Percentiles rank a stretch among this genome's conserved stretches.
Evolutionary conservation across 495 filamentous ascomycete species (phyloP).

Genomic region (Hyphodiscus hymeniophilus): DNA sequence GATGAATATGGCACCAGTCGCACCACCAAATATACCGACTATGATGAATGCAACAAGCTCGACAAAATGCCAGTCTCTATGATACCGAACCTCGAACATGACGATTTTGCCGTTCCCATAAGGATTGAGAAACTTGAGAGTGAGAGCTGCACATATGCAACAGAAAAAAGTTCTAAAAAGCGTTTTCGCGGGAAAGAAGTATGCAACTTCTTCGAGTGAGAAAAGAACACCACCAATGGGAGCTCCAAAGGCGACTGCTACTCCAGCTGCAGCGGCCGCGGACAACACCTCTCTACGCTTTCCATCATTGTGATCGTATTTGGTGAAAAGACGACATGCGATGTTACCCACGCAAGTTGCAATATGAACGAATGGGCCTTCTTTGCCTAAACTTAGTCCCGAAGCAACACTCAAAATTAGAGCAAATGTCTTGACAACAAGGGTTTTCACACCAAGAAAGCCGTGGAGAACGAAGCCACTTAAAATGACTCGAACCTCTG

Average conservation of each 20-base stretch:
- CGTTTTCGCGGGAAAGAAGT: slow-evolving; percentile 98
- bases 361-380: slow-evolving; percentile 96
- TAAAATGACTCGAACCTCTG: slow-evolving; percentile 94
- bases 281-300: slow-evolving; percentile 80
- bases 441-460: slow-evolving; percentile 83
- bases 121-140: slow-evolving; percentile 89
- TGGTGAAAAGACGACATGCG: slow-evolving; percentile 81
- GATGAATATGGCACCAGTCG: slow-evolving; percentile 85
- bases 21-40: slow-evolving; percentile 77
- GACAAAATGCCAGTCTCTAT: slow-evolving; percentile 91
- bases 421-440: slow-evolving; percentile 77
- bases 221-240: slow-evolving; percentile 92
- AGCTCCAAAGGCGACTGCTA: slow-evolving; percentile 91
- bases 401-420: slow-evolving; percentile 86
- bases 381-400: slow-evolving; percentile 88
- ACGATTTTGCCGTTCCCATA: slow-evolving; percentile 97
- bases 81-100: slow-evolving; percentile 86
- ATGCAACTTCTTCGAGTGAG: slow-evolving; percentile 88
- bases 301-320: slow-evolving; percentile 91
- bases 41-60: slow-evolving; percentile 81
- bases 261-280: slow-evolving; percentile 84
- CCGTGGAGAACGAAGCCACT: slow-evolving; percentile 97
- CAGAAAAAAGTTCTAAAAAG: slow-evolving; percentile 98
- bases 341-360: slow-evolving; percentile 95
- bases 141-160: slow-evolving; percentile 85